phyloP scores from a whole-genome alignment of 768 basidiomycete genomes.

The Podaxis sp. region DNA sequence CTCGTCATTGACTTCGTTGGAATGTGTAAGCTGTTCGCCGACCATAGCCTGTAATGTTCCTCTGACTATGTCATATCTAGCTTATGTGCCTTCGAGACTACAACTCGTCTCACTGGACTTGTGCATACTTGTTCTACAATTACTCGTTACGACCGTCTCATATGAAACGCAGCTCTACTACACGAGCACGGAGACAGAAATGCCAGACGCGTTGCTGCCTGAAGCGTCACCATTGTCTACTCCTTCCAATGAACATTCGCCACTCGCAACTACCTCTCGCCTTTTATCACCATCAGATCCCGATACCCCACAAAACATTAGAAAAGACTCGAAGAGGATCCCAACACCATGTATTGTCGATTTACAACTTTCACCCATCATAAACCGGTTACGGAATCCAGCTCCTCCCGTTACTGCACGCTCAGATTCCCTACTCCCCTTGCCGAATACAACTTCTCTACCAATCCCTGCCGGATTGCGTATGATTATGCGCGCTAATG shows the following conservation, averaged over 20 bases:
- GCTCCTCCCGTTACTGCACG: conserved; percentile 33
- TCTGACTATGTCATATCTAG: conserved; percentile 29
- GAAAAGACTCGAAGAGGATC: conserved; percentile 25
- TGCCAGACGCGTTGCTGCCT: conserved; percentile 38
- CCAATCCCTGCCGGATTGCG: conserved; percentile 49
- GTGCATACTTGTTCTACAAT: conserved; percentile 65
- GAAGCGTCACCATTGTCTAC: conserved; percentile 22
- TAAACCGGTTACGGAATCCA: conserved; percentile 59
- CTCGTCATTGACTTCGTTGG: conserved; percentile 80
- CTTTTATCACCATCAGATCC: conserved; percentile 21
- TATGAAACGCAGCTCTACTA: conserved; percentile 58
- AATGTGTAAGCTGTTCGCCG: conserved; percentile 50
- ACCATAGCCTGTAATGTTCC: background rate
- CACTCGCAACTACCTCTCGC: conserved; percentile 12
- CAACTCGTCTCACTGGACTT: conserved; percentile 69
- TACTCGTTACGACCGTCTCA: conserved; percentile 64
- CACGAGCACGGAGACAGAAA: conserved; percentile 35
- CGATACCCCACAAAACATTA: conserved; percentile 15
- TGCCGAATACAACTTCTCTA: conserved; percentile 61
- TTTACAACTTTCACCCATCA: conserved; percentile 52
- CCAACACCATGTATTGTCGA: conserved; percentile 47
- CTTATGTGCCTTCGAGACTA: conserved; percentile 59
- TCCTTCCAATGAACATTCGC: background rate
- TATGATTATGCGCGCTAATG: conserved; percentile 47
- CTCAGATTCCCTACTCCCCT: conserved; percentile 43